Evolutionary conservation across 2,329 filamentous ascomycete genomes (phyloP).

Genomic region (Calonectria pteridis): DNA sequence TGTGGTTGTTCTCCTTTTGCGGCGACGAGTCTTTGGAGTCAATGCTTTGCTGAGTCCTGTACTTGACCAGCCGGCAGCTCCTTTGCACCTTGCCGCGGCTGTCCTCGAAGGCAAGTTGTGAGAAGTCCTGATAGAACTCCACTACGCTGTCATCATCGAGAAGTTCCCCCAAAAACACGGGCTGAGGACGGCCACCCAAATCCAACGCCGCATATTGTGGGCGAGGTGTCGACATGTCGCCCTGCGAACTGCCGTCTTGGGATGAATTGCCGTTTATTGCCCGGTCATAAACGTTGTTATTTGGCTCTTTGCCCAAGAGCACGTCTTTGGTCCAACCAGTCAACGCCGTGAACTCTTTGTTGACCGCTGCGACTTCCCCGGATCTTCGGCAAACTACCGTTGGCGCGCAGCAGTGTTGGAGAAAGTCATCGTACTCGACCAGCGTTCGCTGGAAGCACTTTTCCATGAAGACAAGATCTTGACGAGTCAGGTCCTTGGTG

Average conservation of each 20-base stretch:
- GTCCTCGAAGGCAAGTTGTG: constrained; percentile 91
- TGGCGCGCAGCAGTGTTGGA: constrained; percentile 88
- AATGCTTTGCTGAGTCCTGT: constrained; percentile 78
- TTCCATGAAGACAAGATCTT: constrained; percentile 97
- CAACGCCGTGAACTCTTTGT: constrained; percentile 95
- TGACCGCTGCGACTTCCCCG: constrained; percentile 93
- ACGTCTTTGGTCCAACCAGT: constrained; percentile 96
- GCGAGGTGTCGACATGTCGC: constrained; percentile 65
- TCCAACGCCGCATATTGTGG: constrained; percentile 60
- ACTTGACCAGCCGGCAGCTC: constrained; percentile 89
- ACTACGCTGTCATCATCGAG: constrained; percentile 94
- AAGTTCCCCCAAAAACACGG: constrained; percentile 91
- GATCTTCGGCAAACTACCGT: constrained; percentile 93
- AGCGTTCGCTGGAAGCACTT: constrained; percentile 95
- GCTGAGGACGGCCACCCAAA: constrained; percentile 69
- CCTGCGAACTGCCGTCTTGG: constrained; percentile 47
- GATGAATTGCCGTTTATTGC: constrained; percentile 58
- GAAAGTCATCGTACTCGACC: constrained; percentile 93
- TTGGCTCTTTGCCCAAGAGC: constrained; percentile 86
- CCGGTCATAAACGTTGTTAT: constrained; percentile 73
- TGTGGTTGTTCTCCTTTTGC: constrained; percentile 58
- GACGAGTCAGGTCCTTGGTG: constrained; percentile 86
- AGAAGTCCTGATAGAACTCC: constrained; percentile 96
- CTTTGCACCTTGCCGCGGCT: constrained; percentile 87
- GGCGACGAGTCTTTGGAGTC: constrained; percentile 56